phyloP scores from a whole-genome alignment of 768 basidiomycete genomes.

The Pilatotrama ljubarskyi region DNA sequence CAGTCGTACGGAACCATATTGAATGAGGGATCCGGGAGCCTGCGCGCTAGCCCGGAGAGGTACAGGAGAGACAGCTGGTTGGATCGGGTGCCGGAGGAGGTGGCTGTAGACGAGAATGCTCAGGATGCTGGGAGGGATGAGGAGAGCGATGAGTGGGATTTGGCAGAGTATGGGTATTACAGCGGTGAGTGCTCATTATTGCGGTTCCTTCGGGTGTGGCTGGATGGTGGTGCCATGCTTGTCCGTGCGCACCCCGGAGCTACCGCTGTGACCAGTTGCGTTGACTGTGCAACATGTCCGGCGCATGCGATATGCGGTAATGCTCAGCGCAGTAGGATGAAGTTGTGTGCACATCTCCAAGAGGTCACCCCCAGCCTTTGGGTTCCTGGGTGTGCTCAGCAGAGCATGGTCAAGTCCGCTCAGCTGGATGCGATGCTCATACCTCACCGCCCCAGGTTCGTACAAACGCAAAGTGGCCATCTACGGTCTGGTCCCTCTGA shows the following conservation, averaged over 20 bases:
- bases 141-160: constrained; percentile 44
- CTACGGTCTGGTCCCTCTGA: constrained; percentile 61
- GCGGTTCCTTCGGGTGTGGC: not conserved
- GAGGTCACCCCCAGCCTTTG: no score
- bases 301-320: no score
- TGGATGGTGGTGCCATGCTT: no score
- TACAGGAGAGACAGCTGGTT: constrained; percentile 28
- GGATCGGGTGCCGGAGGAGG: constrained; percentile 33
- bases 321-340: no score
- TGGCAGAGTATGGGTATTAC: constrained; percentile 53
- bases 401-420: no score
- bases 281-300: no score
- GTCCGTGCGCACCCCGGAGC: no score
- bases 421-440: not conserved
- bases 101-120: constrained; percentile 33
- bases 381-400: no score
- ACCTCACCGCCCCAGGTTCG: constrained; percentile 49
- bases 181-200: constrained; percentile 37
- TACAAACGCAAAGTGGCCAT: constrained; percentile 55
- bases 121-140: constrained; percentile 31
- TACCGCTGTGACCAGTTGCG: no score
- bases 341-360: no score
- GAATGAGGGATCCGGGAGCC: constrained; percentile 12
- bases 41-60: constrained; percentile 28
- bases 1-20: constrained; percentile 15